Evolutionary conservation across 1,284 basidiomycete species (phyloP).

Genomic region (Apiotrichum brassicae): DNA sequence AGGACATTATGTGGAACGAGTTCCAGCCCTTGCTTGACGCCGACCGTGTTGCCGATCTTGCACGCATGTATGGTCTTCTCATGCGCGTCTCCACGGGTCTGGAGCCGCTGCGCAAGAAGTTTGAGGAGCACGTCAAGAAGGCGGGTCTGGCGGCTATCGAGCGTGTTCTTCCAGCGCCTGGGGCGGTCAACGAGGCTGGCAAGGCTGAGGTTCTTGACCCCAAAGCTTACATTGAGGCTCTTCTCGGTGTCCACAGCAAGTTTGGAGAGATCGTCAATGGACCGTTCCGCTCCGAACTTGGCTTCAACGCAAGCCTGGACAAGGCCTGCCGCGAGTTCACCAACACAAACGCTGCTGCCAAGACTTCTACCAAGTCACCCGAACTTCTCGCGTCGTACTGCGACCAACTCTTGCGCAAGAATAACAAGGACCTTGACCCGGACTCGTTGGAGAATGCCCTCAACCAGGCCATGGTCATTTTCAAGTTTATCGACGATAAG

Average conservation of each 20-base stretch:
- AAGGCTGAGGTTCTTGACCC: conserved; percentile 64
- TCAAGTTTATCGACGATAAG: conserved; percentile 99
- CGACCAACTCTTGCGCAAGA: conserved; percentile 86
- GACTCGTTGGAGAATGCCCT: conserved; percentile 87
- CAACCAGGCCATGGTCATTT: conserved; percentile 90
- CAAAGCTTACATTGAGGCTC: conserved; percentile 87
- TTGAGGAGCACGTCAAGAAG: conserved; percentile 90
- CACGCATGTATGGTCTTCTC: conserved; percentile 90
- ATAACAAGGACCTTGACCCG: conserved; percentile 84
- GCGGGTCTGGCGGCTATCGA: conserved; percentile 78
- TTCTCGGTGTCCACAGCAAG: conserved; percentile 86
- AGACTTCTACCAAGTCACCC: conserved; percentile 81
- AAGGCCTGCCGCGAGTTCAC: conserved; percentile 93
- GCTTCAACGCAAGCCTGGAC: conserved; percentile 91
- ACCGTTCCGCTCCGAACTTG: conserved; percentile 89
- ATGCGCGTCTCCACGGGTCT: conserved; percentile 84
- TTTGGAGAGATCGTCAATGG: conserved; percentile 84
- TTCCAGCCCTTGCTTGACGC: conserved; percentile 89
- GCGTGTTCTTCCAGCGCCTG: conserved; percentile 57
- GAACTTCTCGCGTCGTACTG: conserved; percentile 92
- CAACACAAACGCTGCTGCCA: conserved; percentile 88
- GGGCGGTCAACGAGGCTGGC: conserved; percentile 55
- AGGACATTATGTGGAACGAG: conserved; percentile 84
- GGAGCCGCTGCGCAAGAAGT: conserved; percentile 84
- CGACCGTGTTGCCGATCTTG: conserved; percentile 88